Conservation (phyloP, 441 rosid genomes). For the Erodium moschatum region DNA sequence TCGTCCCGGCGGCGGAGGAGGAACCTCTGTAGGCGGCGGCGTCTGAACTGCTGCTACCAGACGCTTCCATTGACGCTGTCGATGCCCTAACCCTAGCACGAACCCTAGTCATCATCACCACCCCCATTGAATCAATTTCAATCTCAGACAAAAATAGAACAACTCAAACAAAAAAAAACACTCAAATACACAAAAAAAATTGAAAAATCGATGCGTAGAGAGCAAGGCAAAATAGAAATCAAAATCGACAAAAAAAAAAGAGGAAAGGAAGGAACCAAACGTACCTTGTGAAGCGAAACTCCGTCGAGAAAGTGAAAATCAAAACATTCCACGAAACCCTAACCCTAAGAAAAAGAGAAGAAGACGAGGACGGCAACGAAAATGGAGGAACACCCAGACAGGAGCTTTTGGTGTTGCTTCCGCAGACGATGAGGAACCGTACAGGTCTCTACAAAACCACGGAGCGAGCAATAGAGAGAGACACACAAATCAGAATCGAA, state of each 20-base stretch:
- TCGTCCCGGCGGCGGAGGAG: slow-evolving; percentile 29
- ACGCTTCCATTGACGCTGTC: slow-evolving; percentile 51
- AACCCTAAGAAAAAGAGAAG: slow-evolving; percentile 21
- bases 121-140: neutral
- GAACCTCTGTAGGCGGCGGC: slow-evolving; percentile 41
- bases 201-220: neutral
- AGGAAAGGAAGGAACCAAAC: neutral
- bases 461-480: too few relatives aligned
- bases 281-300: slow-evolving; percentile 58
- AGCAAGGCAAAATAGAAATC: neutral
- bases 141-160: neutral
- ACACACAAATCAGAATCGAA: too few relatives aligned
- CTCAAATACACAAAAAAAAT: neutral
- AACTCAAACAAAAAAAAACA: neutral
- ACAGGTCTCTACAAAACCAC: too few relatives aligned
- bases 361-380: neutral
- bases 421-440: too few relatives aligned
- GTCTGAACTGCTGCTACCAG: slow-evolving; percentile 41
- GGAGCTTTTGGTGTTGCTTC: too few relatives aligned
- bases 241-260: too few relatives aligned
- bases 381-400: neutral
- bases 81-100: slow-evolving; percentile 47
- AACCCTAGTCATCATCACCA: neutral
- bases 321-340: slow-evolving; percentile 16
- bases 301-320: slow-evolving; percentile 32